These are phyloP conservation scores for Hypoxylon rubiginosum DNA, from an alignment of 2,329 filamentous ascomycete genomes.

Conservation along the genomic window DNA sequence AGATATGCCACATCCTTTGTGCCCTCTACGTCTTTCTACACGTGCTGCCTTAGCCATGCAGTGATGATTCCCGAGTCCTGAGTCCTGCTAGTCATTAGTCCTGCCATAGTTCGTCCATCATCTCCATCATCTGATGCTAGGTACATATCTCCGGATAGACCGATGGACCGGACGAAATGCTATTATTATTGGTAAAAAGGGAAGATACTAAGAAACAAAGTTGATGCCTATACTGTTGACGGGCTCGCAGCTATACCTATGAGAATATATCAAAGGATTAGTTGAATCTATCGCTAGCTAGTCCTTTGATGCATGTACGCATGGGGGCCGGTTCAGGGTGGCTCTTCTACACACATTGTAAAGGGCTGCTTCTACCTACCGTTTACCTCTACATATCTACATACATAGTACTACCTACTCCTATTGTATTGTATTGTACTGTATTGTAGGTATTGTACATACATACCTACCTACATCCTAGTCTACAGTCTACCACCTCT, in stretches of 20 bases:
- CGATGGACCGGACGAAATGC: background rate
- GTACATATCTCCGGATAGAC: too few species aligned
- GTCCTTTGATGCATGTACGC: background rate
- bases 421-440: too few species aligned
- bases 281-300: background rate
- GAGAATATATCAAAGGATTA: background rate
- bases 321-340: background rate
- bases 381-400: background rate
- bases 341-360: background rate
- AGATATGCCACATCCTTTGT: slow-evolving; percentile 5
- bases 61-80: slow-evolving; percentile 5
- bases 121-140: background rate
- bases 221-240: background rate
- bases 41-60: background rate
- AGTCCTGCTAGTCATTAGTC: background rate
- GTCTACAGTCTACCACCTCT: background rate
- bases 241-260: background rate
- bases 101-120: slow-evolving; percentile 7
- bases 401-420: background rate
- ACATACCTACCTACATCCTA: background rate
- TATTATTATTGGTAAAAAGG: background rate
- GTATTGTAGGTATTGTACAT: background rate
- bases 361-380: background rate
- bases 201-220: background rate
- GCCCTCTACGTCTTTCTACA: background rate